A percentile compares a stretch with the other conserved stretches of the same genome.
Evolutionary conservation across 2,329 filamentous ascomycete genomes (phyloP).

Genomic region (Chaetomium globosum): DNA sequence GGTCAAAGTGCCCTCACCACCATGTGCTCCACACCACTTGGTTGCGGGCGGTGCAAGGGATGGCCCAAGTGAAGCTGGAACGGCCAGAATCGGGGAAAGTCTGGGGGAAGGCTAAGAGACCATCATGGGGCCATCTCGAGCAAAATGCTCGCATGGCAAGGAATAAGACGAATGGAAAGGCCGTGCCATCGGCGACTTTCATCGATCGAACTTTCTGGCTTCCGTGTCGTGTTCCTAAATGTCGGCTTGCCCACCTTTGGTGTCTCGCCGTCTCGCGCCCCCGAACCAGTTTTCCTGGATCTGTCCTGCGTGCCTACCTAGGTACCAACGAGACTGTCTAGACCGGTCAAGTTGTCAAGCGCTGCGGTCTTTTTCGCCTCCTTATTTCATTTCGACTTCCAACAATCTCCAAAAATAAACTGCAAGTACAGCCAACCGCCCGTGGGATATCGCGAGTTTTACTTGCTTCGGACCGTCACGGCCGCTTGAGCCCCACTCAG

Average conservation of each 20-base stretch:
- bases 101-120: slow-evolving; percentile 26
- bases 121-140: slow-evolving; percentile 28
- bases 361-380: slow-evolving; percentile 10
- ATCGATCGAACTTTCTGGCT: background rate
- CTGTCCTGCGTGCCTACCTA: slow-evolving; percentile 10
- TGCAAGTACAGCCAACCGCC: slow-evolving; percentile 25
- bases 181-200: slow-evolving; percentile 16
- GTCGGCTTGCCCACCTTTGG: slow-evolving; percentile 2
- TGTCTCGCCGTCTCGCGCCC: background rate
- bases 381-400: slow-evolving; percentile 13
- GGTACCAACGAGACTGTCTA: background rate
- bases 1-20: slow-evolving; percentile 5
- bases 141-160: slow-evolving; percentile 19
- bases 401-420: slow-evolving; percentile 23
- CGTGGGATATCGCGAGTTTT: slow-evolving; percentile 13
- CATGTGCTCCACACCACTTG: slow-evolving; percentile 21
- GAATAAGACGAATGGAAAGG: slow-evolving; percentile 13
- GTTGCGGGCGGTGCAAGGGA: slow-evolving; percentile 17
- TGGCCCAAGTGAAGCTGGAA: slow-evolving; percentile 25
- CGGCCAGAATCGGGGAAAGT: slow-evolving; percentile 16
- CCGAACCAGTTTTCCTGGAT: slow-evolving; percentile 5
- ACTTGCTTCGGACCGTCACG: slow-evolving; percentile 24
- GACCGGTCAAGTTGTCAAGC: background rate
- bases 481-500: slow-evolving; percentile 22
- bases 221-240: slow-evolving; percentile 4